Percentiles rank a stretch among this genome's conserved stretches.
These are phyloP conservation scores for Apiospora aurea DNA, from an alignment of 2,329 filamentous ascomycete genomes.

Conservation along the genomic window DNA sequence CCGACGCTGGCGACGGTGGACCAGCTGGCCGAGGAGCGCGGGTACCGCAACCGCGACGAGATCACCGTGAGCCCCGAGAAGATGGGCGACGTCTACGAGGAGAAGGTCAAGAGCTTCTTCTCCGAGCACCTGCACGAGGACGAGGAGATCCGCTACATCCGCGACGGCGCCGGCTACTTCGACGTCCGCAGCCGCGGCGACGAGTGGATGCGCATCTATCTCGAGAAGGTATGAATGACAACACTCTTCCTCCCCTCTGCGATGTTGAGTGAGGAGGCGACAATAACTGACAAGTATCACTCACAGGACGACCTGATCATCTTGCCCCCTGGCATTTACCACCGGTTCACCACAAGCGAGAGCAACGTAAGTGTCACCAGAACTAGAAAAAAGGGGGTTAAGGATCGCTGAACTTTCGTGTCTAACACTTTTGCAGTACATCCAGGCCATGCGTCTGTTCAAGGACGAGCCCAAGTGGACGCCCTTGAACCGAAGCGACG, in stretches of 20 bases:
- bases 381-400: background rate
- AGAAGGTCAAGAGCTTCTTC: conserved; percentile 94
- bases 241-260: conserved; percentile 20
- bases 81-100: conserved; percentile 88
- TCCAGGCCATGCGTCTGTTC: conserved; percentile 95
- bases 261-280: background rate
- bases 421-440: conserved; percentile 66
- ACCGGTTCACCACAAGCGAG: conserved; percentile 94
- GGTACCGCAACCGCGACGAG: conserved; percentile 95
- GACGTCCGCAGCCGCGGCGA: conserved; percentile 86
- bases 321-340: conserved; percentile 93
- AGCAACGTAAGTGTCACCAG: conserved; percentile 73
- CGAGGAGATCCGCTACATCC: conserved; percentile 96
- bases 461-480: conserved; percentile 99
- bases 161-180: conserved; percentile 89
- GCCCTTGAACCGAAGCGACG: conserved; percentile 79
- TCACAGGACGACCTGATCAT: conserved; percentile 81
- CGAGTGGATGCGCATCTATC: conserved; percentile 84
- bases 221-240: conserved; percentile 77
- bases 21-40: conserved; percentile 73
- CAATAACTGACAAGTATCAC: background rate
- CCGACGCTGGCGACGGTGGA: conserved; percentile 73
- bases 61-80: conserved; percentile 85
- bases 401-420: too few relatives aligned
- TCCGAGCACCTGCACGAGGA: conserved; percentile 96